Conservation (phyloP, 768 basidiomycete species). For the Collybiopsis confluens region DNA sequence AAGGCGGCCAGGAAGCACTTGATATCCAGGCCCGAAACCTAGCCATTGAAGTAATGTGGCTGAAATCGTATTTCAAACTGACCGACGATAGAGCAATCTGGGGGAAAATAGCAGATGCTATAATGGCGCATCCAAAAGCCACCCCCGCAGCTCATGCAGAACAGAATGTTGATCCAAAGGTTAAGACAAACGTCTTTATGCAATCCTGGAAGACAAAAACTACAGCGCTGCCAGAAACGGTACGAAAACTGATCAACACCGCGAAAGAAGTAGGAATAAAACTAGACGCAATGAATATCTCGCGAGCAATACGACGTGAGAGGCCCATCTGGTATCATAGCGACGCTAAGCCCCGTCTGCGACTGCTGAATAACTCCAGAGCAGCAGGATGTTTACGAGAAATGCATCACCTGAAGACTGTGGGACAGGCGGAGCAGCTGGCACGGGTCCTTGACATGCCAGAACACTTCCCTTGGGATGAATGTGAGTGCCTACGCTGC, state of each 20-base stretch:
- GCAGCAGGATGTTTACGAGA: constrained; percentile 9
- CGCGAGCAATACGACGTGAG: constrained; percentile 1
- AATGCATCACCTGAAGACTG: not conserved
- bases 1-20: constrained; percentile 1
- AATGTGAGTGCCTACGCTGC: not conserved
- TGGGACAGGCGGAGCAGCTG: constrained; percentile 1
- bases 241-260: constrained; percentile 15
- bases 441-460: constrained; percentile 8
- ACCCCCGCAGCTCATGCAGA: too few species aligned
- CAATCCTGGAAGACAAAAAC: constrained; percentile 23
- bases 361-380: not conserved
- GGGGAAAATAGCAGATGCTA: constrained; percentile 3
- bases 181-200: constrained; percentile 17
- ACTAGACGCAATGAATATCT: constrained; percentile 12
- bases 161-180: constrained; percentile 1
- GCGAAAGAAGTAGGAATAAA: constrained; percentile 16
- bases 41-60: too few species aligned
- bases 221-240: constrained; percentile 10
- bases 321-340: constrained; percentile 30
- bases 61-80: constrained; percentile 11
- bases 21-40: constrained; percentile 4
- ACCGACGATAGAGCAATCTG: not conserved
- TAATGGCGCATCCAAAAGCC: not conserved
- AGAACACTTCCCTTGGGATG: not conserved
- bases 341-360: constrained; percentile 6